Evolutionary conservation across 2,329 filamentous ascomycete species (phyloP), one percentile per base, ranked within the genome.

Genomic region (Macrophomina phaseolina): DNA sequence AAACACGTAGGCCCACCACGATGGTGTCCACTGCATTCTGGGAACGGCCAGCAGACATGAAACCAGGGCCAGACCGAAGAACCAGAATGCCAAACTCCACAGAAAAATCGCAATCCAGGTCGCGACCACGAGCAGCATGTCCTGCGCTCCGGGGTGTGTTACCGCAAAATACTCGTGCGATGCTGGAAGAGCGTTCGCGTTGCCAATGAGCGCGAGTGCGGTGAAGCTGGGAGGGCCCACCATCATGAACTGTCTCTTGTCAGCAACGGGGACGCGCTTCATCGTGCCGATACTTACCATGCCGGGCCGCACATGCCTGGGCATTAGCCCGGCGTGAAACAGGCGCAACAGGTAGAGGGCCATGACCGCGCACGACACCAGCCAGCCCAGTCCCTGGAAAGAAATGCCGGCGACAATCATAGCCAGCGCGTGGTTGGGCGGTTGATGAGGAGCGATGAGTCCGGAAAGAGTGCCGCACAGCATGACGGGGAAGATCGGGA

Each of bases 401-500:
- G 87, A 88, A 38, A 91, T 75, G 3, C 90, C 90, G 0, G 87
- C 89, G 34, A 87, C 82, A 65, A 91, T 81, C 68, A 93, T 90
- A 3, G 88, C 84, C n/a, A 91, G 76, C 1, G 87, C 84, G 0
- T 83, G 75, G 6, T 81, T 76, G 1, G 84, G 77, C 0, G 88
- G 86, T 69, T 92, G 90, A 0, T 84, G 83, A 4, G 82, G 80
- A 5, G 86, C 83, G 61, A 91, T 89, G 67, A 90, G 85, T 0
- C 86, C 86, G 1, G 90, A 89, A 48, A 92, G 87, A 1, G 90
- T 92, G 2, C 90, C 90, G 1, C 85, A 85, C 9, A 92, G 81
- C 90, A 92, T 92, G 74, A 91, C 82, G 12, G 90, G 90, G 75
- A 92, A 93, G 71, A 91, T 89, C 46, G 90, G 90, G 5, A 93